Base-by-base conservation (phyloP, 768 basidiomycete species). In the Nidularia pulvinata region DNA sequence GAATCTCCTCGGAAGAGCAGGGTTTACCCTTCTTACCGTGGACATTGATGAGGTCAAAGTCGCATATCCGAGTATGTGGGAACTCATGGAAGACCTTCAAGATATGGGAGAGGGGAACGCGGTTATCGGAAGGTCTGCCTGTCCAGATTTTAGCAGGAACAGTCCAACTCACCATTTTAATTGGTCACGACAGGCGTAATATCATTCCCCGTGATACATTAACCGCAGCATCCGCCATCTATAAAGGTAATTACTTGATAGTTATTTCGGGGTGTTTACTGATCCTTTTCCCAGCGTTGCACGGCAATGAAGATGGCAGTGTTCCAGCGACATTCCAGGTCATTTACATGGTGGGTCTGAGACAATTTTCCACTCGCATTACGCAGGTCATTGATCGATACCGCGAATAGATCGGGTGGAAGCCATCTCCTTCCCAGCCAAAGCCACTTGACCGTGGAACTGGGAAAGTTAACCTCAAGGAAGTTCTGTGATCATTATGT, bases 91-190 rank as follows among this genome's bases (percentile, higher is more conserved):
- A 52, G 97, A 99, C 68, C 70, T 99, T n/a, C 80, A 83, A 49
- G 86, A 93, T 65, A 99, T 99, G 97, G 97, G 97, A 16, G 97
- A 99, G 66, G 85, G 83, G 48, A 98, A 97, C 65, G 93, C 95
- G 9, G 82, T 98, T 44, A 72, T 95, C 33, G 93, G 91, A 61
- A 77, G 93, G 88, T 92, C 56, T 45, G 78, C 62, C 2, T 50
- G 33, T 33, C 35, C 19, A 7, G 25, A 25, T 25, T 25, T 25
- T 25, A 25, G 25, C 25, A 25, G 25, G 2, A 25, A 25, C 25
- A 25, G 25, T 25, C 25, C 25, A 25, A 25, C 25, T 25, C 25
- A 25, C 25, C 25, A 25, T 30, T 25, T 25, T 25, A 25, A 25
- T 25, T 25, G 25, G 25, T 25, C 25, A 25, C 25, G 25, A 25